These are phyloP conservation scores for Grigorovia jiainica DNA, from an alignment of 805 yeast species.

Conservation along the genomic window DNA sequence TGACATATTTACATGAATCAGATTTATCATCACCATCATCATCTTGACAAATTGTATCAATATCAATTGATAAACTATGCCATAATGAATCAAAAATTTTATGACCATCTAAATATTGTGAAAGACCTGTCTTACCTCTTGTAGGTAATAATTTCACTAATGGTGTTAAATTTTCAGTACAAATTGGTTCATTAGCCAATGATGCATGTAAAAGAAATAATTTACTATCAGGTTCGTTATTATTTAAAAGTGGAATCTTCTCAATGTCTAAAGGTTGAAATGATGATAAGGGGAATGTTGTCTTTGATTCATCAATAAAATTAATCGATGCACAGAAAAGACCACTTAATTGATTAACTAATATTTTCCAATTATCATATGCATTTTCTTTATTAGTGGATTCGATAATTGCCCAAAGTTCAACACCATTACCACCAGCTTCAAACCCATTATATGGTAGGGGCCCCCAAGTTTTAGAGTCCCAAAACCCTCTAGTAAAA, in stretches of 20 bases:
- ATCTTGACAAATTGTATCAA: conserved; percentile 52
- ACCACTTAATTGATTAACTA: conserved; percentile 76
- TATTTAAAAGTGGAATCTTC: conserved; percentile 19
- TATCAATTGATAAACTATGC: conserved; percentile 89
- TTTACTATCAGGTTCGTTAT: conserved; percentile 22
- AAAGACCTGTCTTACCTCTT: conserved; percentile 80
- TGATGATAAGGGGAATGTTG: conserved; percentile 54
- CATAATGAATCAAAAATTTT: conserved; percentile 83
- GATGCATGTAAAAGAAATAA: conserved; percentile 69
- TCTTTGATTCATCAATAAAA: conserved; percentile 69
- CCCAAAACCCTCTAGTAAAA: conserved; percentile 95
- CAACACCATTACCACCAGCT: conserved; percentile 94
- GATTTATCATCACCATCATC: conserved; percentile 21
- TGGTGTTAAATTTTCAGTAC: conserved; percentile 95
- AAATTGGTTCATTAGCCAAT: conserved; percentile 87
- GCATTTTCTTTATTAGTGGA: conserved; percentile 49
- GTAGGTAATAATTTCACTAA: conserved; percentile 84
- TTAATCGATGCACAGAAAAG: conserved; percentile 91
- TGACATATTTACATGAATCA: conserved; percentile 36
- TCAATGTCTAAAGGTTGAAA: conserved; percentile 16
- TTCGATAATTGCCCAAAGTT: conserved; percentile 78
- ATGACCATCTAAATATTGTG: conserved; percentile 82
- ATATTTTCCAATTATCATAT: conserved; percentile 53
- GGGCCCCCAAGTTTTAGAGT: conserved; percentile 76
- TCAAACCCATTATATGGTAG: conserved; percentile 61